These are phyloP conservation scores for Kwoniella europaea DNA, from an alignment of 768 basidiomycete genomes.

Conservation along the genomic window DNA sequence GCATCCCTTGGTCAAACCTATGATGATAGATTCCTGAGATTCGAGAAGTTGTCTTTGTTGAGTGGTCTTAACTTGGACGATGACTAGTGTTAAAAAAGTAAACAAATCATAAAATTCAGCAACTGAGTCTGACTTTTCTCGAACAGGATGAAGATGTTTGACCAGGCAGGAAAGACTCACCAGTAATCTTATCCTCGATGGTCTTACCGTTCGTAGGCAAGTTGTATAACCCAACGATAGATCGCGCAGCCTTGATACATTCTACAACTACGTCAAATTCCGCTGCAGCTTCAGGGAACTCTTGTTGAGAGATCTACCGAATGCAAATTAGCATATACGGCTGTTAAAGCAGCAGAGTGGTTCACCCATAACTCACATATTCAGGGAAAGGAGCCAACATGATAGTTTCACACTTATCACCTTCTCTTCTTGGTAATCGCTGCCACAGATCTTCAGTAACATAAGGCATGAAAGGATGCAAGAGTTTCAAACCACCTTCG, in stretches of 20 bases:
- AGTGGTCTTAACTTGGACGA: constrained; percentile 71
- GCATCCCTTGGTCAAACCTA: constrained; percentile 84
- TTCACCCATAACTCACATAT: constrained; percentile 64
- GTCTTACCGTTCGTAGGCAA: constrained; percentile 63
- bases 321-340: neutral
- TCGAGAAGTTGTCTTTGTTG: constrained; percentile 71
- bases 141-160: neutral
- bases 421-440: constrained; percentile 81
- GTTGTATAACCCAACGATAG: constrained; percentile 85
- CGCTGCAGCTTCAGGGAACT: constrained; percentile 71
- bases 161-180: constrained; percentile 21
- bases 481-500: constrained; percentile 82
- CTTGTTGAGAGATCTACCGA: constrained; percentile 59
- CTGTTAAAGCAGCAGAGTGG: neutral
- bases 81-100: constrained; percentile 63
- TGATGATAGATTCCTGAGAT: constrained; percentile 74
- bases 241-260: constrained; percentile 77
- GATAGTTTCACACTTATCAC: constrained; percentile 81
- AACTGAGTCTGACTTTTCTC: too few species aligned
- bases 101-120: too few species aligned
- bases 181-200: constrained; percentile 55
- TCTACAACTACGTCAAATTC: constrained; percentile 85
- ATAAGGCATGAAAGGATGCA: constrained; percentile 99
- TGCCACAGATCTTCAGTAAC: constrained; percentile 99
- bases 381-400: constrained; percentile 86